phyloP scores from a whole-genome alignment of 441 rosid genomes.

The Mallotus japonicus region DNA sequence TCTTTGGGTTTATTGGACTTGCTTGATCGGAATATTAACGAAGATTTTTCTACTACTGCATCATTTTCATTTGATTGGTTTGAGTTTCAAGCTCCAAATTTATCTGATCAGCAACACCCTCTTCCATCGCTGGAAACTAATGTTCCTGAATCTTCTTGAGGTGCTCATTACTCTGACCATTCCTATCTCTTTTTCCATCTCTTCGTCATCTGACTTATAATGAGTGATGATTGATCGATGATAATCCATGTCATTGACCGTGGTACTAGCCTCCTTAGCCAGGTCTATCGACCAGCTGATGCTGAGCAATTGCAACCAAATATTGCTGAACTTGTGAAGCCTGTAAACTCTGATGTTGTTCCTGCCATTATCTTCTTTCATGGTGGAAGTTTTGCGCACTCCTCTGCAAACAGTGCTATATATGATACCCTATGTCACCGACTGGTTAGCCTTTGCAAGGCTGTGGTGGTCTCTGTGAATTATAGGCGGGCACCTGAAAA shows the following conservation, averaged over 20 bases:
- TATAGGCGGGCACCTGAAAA: constrained; percentile 90
- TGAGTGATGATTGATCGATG: no score
- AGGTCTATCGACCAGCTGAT: constrained; percentile 56
- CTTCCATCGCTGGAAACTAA: constrained; percentile 43
- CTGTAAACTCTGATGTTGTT: constrained; percentile 59
- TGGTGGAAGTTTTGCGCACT: constrained; percentile 98
- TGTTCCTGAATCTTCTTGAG: constrained; percentile 62
- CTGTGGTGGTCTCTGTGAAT: constrained; percentile 83
- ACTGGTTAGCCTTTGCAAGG: constrained; percentile 55
- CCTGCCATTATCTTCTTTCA: constrained; percentile 92
- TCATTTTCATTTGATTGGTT: constrained; percentile 56
- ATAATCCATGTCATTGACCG: constrained; percentile 66
- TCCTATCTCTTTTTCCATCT: constrained; percentile 77
- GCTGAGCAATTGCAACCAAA: constrained; percentile 38
- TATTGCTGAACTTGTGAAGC: constrained; percentile 48
- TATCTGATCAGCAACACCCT: constrained; percentile 20
- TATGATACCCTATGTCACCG: constrained; percentile 91
- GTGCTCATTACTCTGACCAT: constrained; percentile 68
- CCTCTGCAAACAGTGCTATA: constrained; percentile 81
- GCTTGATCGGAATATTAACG: constrained; percentile 35
- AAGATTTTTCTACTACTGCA: constrained; percentile 35
- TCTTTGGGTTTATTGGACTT: constrained; percentile 48
- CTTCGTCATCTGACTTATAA: constrained; percentile 74
- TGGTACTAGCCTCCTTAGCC: constrained; percentile 64
- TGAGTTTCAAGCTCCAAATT: constrained; percentile 20